Evolutionary conservation across 441 rosid species (phyloP), one percentile per base, ranked within the genome.

Genomic region (Bocquillonia castaneifolia): DNA sequence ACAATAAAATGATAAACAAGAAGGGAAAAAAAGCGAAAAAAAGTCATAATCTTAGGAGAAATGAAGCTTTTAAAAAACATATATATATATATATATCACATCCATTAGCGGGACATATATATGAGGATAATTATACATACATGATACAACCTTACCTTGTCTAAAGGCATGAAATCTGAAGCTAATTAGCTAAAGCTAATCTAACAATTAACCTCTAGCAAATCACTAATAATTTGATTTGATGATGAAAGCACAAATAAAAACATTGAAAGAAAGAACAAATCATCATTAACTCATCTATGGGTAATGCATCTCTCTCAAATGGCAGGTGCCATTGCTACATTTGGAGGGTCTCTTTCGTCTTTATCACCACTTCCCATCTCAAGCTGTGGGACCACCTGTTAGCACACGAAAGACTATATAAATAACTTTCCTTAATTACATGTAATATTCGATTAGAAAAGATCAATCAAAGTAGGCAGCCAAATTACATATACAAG

Each of bases 341-440:
- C 56, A 52, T 53, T 45, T 5, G 62, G 23, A 14, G 59, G 40
- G 53, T 63, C 74, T 31, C 52, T 67, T 52, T 73, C 76, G 51
- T 72, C 79, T 66, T 70, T 75, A 55, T 73, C 80, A 8, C 58
- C 73, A 28, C 6, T 58, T 73, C 50, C 45, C 34, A 32, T 66
- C 26, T 47, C 75, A 3, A 79, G 36, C 70, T 77, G 77, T 5
- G 89, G 87, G 77, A 85, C 84, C 76, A 81, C 85, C 87, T 81
- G 77, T 10, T 1, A 22, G 40, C 47, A 58, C 47, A 29, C n/a
- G 13, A 0, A 4, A 37, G 44, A 10, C n/a, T 6, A 40, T 9
- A 1, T 40, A 12, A 2, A 40, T 6, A 7, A 40, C 1, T 6
- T 2, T 3, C 45, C 1, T 40, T 9, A 1, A 7, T 22, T 2